Evolutionary conservation across 768 basidiomycete genomes (phyloP).

Genomic region (Tremella yokohamensis): DNA sequence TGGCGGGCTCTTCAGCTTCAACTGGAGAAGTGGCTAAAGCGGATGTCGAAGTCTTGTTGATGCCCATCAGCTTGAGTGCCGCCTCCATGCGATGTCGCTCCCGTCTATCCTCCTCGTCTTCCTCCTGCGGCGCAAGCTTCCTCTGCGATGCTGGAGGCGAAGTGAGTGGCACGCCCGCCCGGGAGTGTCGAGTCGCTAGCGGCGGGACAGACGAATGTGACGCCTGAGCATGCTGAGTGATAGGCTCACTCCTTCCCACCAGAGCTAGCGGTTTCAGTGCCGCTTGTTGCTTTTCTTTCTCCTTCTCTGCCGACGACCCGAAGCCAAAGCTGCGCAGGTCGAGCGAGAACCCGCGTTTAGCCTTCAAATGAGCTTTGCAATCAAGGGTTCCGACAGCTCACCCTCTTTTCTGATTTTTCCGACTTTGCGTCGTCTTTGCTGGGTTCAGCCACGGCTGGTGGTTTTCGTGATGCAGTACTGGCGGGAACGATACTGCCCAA

Average conservation of each 20-base stretch:
- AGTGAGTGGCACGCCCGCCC: background rate
- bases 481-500: background rate
- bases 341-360: slow-evolving; percentile 44
- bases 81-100: slow-evolving; percentile 84
- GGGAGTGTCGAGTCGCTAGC: slow-evolving; percentile 6
- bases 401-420: slow-evolving; percentile 36
- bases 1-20: background rate
- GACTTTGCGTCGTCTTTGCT: slow-evolving; percentile 17
- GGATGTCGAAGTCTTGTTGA: slow-evolving; percentile 51
- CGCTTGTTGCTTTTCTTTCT: slow-evolving; percentile 10
- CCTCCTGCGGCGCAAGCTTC: slow-evolving; percentile 70
- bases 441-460: background rate
- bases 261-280: slow-evolving; percentile 22
- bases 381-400: slow-evolving; percentile 7
- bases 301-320: slow-evolving; percentile 15
- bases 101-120: slow-evolving; percentile 86
- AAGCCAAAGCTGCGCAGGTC: slow-evolving; percentile 47
- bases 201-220: background rate
- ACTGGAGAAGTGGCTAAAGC: background rate
- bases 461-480: background rate
- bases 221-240: background rate
- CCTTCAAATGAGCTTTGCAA: slow-evolving; percentile 15
- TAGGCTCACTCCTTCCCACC: background rate
- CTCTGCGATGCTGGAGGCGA: slow-evolving; percentile 54
- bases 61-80: slow-evolving; percentile 92